A percentile compares a stretch with the other conserved stretches of the same genome.
Conservation (phyloP, 306 rosid genomes). For the Notholithocarpus densiflorus region DNA sequence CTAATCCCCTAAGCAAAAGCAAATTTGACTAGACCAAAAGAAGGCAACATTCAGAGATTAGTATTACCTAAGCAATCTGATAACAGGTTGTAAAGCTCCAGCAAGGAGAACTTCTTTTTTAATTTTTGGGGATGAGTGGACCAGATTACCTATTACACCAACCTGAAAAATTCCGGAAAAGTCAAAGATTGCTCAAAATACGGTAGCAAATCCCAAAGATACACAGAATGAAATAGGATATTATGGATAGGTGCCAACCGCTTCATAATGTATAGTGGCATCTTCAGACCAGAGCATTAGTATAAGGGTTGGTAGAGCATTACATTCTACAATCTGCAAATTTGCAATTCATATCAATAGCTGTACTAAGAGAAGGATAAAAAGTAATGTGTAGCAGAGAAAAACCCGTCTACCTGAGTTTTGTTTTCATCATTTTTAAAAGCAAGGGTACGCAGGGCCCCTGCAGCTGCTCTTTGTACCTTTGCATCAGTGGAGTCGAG, state of each 20-base stretch:
- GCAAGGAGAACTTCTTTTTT: slow-evolving; percentile 59
- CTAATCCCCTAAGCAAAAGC: not conserved
- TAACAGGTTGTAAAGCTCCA: slow-evolving; percentile 77
- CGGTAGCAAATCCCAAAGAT: not conserved
- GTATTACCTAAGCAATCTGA: slow-evolving; percentile 49
- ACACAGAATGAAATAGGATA: not conserved
- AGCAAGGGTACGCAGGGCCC: slow-evolving; percentile 60
- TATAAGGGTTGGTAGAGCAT: slow-evolving; percentile 63
- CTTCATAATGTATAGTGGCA: slow-evolving; percentile 51
- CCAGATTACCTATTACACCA: slow-evolving; percentile 77
- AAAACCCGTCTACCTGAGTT: slow-evolving; percentile 38
- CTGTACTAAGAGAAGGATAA: not conserved
- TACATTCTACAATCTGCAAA: slow-evolving; percentile 59
- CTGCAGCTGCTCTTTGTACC: slow-evolving; percentile 68
- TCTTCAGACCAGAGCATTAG: slow-evolving; percentile 64
- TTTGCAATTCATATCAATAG: slow-evolving; percentile 25
- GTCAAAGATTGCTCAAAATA: slow-evolving; percentile 8
- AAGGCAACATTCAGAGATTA: not conserved
- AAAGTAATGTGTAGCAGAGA: not conserved
- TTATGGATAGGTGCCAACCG: slow-evolving; percentile 35
- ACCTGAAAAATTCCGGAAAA: slow-evolving; percentile 35
- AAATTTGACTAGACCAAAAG: not conserved
- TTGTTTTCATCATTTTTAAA: slow-evolving; percentile 64
- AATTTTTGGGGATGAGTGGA: slow-evolving; percentile 66
- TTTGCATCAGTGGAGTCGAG: slow-evolving; percentile 48